phyloP scores from a whole-genome alignment of 139 green algal species.

The Gonium pectorale region DNA sequence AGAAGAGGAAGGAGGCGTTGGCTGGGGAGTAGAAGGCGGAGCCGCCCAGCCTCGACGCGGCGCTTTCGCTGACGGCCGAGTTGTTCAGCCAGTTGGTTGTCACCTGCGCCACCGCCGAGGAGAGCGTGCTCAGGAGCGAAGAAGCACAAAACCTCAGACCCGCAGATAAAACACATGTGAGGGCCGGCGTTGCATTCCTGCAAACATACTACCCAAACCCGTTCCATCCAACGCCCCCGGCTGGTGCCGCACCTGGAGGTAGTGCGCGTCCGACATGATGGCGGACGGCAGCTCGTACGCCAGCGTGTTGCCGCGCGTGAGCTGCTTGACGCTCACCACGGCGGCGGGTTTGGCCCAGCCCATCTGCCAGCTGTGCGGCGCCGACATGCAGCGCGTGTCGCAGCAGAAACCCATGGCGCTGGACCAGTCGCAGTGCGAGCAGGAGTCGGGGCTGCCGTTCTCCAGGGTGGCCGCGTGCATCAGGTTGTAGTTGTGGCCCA shows the following conservation, averaged over 20 bases:
- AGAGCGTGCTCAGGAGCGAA: neutral
- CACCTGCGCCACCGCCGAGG: neutral
- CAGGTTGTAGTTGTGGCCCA: conserved; percentile 58
- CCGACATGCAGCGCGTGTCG: conserved; percentile 20
- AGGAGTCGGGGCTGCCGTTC: neutral
- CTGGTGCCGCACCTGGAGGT: conserved; percentile 3
- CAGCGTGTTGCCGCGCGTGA: conserved; percentile 10
- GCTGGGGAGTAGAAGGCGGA: neutral
- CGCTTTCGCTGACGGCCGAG: neutral
- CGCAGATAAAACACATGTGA: neutral
- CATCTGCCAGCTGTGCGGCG: conserved; percentile 37
- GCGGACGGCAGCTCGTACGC: conserved; percentile 24
- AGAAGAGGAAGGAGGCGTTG: conserved; percentile 30
- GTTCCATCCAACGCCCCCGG: neutral
- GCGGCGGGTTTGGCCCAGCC: conserved; percentile 28
- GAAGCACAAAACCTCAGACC: neutral
- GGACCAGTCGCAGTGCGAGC: conserved; percentile 44
- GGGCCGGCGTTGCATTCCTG: neutral
- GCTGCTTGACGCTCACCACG: neutral
- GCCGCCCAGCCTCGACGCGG: neutral
- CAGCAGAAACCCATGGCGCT: conserved; percentile 55
- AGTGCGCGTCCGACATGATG: conserved; percentile 31
- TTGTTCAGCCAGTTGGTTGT: conserved; percentile 21
- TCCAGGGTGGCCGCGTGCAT: conserved; percentile 46
- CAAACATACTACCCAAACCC: neutral